Conservation (phyloP, 306 rosid genomes). For the Acacia confusa region DNA sequence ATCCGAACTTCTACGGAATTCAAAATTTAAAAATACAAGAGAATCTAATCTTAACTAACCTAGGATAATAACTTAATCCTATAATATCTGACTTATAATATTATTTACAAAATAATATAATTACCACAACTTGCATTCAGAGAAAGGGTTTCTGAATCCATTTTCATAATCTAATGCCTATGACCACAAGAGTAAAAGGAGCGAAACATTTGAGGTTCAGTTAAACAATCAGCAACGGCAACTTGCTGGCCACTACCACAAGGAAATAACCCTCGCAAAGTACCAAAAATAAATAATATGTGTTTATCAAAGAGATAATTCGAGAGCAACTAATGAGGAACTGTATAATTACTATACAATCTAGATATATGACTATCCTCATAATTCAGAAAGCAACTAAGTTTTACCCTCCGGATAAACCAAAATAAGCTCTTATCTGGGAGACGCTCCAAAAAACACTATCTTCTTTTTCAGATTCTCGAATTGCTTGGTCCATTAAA, state of each 20-base stretch:
- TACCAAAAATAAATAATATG: not conserved
- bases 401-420: constrained; percentile 94
- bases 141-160: constrained; percentile 5
- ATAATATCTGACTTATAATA: no score
- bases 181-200: not conserved
- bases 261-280: not conserved
- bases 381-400: not conserved
- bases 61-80: no score
- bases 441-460: constrained; percentile 64
- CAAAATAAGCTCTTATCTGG: constrained; percentile 81
- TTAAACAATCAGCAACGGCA: not conserved
- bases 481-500: constrained; percentile 77
- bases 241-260: not conserved
- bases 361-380: constrained; percentile 1
- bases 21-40: no score
- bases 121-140: no score
- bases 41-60: no score
- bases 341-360: constrained; percentile 4
- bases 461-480: constrained; percentile 52
- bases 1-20: no score
- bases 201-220: constrained; percentile 1
- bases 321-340: not conserved
- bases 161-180: constrained; percentile 8
- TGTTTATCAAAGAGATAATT: not conserved
- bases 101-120: no score